Evolutionary conservation across 805 yeast genomes (phyloP).

Genomic region (Cyberlindnera euphorbiae): DNA sequence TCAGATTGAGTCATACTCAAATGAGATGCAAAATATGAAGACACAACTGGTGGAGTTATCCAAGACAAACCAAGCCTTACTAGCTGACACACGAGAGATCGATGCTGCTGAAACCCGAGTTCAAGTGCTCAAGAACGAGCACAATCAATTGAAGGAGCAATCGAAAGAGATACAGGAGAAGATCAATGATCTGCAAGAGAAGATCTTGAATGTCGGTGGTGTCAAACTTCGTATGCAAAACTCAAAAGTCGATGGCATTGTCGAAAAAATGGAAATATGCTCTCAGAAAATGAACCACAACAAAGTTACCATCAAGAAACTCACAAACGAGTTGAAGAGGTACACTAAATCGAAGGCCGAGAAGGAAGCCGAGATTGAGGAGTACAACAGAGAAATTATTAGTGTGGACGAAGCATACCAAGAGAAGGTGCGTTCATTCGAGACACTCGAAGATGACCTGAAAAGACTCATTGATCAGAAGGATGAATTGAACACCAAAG

Average conservation of each 20-base stretch:
- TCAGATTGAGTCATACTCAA: conserved; percentile 57
- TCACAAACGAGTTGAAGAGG: conserved; percentile 59
- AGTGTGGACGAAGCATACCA: conserved; percentile 29
- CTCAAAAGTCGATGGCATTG: conserved; percentile 73
- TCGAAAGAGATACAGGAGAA: conserved; percentile 51
- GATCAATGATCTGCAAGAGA: conserved; percentile 61
- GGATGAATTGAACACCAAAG: conserved; percentile 36
- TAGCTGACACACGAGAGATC: conserved; percentile 33
- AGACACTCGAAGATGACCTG: conserved; percentile 32
- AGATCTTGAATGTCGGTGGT: conserved; percentile 91
- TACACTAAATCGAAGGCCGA: conserved; percentile 42
- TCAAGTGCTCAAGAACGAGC: conserved; percentile 34
- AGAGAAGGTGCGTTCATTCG: conserved; percentile 23
- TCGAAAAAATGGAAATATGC: conserved; percentile 58
- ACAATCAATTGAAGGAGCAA: conserved; percentile 42
- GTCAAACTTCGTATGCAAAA: conserved; percentile 73
- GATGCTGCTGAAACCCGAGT: conserved; percentile 32
- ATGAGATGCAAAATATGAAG: conserved; percentile 47
- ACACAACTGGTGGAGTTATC: conserved; percentile 37
- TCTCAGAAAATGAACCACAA: conserved; percentile 54
- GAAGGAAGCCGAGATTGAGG: conserved; percentile 42
- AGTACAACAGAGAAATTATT: conserved; percentile 30
- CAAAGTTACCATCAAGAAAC: conserved; percentile 50
- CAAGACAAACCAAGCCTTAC: conserved; percentile 17
- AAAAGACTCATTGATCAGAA: conserved; percentile 26